Evolutionary conservation across 495 filamentous ascomycete species (phyloP).

Genomic region (Pyrenula aspistea): DNA sequence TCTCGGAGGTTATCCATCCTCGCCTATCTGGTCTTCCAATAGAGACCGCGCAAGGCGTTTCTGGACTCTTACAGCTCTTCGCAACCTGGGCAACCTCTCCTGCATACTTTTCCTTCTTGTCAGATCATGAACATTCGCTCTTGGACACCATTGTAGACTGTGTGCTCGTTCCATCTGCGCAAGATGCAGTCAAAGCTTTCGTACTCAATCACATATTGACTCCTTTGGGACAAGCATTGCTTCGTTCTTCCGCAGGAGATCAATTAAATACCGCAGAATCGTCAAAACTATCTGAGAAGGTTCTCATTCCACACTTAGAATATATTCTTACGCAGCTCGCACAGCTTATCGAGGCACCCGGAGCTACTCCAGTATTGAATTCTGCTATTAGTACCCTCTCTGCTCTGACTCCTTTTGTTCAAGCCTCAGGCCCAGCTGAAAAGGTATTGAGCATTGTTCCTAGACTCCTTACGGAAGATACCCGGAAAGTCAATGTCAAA

Average conservation of each 20-base stretch:
- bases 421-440: conserved; percentile 53
- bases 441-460: conserved; percentile 63
- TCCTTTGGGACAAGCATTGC: conserved; percentile 10
- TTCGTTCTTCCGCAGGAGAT: neutral
- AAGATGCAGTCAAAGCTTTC: conserved; percentile 80
- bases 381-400: conserved; percentile 69
- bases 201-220: conserved; percentile 61
- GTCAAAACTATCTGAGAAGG: conserved; percentile 9
- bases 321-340: conserved; percentile 53
- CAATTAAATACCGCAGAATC: neutral
- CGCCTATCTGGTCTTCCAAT: conserved; percentile 68
- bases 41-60: conserved; percentile 82
- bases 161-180: conserved; percentile 59
- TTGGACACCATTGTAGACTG: conserved; percentile 60
- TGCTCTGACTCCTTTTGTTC: conserved; percentile 59
- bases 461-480: conserved; percentile 75
- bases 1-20: conserved; percentile 62
- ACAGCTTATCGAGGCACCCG: conserved; percentile 57
- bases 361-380: conserved; percentile 60
- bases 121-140: conserved; percentile 47
- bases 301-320: conserved; percentile 62
- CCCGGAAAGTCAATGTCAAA: conserved; percentile 64
- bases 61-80: conserved; percentile 69
- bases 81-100: conserved; percentile 62
- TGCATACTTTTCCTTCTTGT: conserved; percentile 55